These are phyloP conservation scores for Diaporthe sp. DNA, from an alignment of 2,329 filamentous ascomycete genomes.

Conservation along the genomic window DNA sequence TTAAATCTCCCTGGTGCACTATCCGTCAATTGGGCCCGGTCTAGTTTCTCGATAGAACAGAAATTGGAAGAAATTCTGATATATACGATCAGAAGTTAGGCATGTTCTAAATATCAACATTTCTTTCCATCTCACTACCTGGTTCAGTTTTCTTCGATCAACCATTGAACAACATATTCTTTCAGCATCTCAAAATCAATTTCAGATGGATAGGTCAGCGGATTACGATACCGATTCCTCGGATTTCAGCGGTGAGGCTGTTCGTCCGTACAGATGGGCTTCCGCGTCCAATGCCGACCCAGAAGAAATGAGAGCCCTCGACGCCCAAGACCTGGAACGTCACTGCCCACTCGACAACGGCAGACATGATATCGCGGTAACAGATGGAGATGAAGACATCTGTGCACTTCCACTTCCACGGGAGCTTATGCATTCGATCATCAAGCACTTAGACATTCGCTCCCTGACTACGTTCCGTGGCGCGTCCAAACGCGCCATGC, in stretches of 20 bases:
- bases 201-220: too few species aligned
- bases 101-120: neutral
- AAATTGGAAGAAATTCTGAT: neutral
- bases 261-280: neutral
- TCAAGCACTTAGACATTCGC: neutral
- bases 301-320: neutral
- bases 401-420: neutral
- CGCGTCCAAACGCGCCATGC: neutral
- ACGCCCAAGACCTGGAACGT: neutral
- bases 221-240: too few species aligned
- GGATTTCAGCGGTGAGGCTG: too few species aligned
- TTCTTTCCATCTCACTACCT: neutral
- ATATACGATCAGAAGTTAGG: accelerated
- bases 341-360: conserved; percentile 1
- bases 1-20: neutral
- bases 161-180: neutral
- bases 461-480: neutral
- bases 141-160: neutral
- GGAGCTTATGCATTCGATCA: neutral
- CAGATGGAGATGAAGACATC: neutral
- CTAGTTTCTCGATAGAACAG: neutral
- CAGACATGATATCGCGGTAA: neutral
- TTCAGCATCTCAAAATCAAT: neutral
- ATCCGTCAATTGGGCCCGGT: neutral
- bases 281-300: neutral